Percentiles rank a stretch among this genome's conserved stretches.
Conservation (phyloP, 2,329 filamentous ascomycete genomes). For the Parastagonospora nodorum region DNA sequence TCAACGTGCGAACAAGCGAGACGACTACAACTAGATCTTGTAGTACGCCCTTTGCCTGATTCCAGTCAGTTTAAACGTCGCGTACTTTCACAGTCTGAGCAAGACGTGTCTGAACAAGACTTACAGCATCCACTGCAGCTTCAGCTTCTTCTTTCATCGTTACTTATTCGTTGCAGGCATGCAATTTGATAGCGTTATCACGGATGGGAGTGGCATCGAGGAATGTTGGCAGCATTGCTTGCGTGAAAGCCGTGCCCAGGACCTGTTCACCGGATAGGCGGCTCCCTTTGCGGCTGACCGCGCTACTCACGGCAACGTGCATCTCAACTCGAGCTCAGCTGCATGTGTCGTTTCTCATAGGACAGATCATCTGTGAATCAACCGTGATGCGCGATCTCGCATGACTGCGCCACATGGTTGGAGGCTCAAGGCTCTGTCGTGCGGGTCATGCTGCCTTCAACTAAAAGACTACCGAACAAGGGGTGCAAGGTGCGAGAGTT, state of each 20-base stretch:
- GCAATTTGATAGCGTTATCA: too few species aligned
- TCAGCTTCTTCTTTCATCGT: slow-evolving; percentile 24
- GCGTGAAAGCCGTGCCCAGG: slow-evolving; percentile 1
- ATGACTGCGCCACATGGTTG: slow-evolving; percentile 6
- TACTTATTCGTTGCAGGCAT: background rate
- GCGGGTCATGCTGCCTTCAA: background rate
- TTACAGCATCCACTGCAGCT: slow-evolving; percentile 19
- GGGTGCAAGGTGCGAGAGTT: background rate
- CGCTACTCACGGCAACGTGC: background rate
- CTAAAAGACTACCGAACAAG: background rate
- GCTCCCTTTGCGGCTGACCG: background rate
- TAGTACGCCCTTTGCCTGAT: slow-evolving; percentile 30
- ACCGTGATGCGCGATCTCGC: slow-evolving; percentile 1
- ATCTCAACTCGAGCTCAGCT: slow-evolving; percentile 1
- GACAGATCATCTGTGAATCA: slow-evolving; percentile 8
- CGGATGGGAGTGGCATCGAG: background rate
- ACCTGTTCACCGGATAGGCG: slow-evolving; percentile 5
- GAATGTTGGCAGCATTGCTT: background rate
- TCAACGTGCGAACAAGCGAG: slow-evolving; percentile 36
- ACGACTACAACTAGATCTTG: slow-evolving; percentile 34
- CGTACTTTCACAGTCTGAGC: background rate
- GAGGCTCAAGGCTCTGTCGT: background rate
- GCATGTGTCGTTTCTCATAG: slow-evolving; percentile 1
- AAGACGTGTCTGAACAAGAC: background rate
- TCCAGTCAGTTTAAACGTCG: slow-evolving; percentile 3